Base-by-base conservation (phyloP, 805 yeast species). In the Zygotorulaspora sp. region DNA sequence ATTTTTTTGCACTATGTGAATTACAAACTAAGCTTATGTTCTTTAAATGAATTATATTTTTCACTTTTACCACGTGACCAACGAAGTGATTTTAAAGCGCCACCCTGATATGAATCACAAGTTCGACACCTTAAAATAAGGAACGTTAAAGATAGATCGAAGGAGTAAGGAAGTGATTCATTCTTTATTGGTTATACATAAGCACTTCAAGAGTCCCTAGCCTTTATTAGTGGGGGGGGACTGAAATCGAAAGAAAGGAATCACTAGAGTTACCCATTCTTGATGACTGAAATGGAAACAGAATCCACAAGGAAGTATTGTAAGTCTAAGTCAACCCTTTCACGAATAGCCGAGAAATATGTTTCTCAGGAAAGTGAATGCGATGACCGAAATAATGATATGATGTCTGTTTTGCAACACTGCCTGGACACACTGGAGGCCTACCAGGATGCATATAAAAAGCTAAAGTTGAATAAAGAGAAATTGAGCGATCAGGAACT, bases 341-440 rank as follows among this genome's bases (percentile, higher is more conserved):
- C 53, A 7, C 32, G 38, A 14, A 41, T 51, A 24, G 56, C 49
- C 6, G 50, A 50, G 35, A 44, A 49, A 15, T 57, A 56, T 33
- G 45, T 57, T 12, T 28, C 30, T 12, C 50, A 50, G 30, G 54
- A 50, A 21, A 37, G 27, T 17, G 31, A 20, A 3, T 43, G 38
- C 25, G 41, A 43, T 30, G 22, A 24, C 25, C 45, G 45, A 15
- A 30, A 37, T 6, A 42, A 44, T 21, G 52, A 49, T 41, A 45
- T 61, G 49, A 55, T 50, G 36, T 26, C 33, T 11, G 37, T 52
- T 1, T 28, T 61, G 31, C 53, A 59, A 30, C 50, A 55, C 28
- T 59, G 63, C 38, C 48, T 61, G 15, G 58, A 61, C 24, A 57
- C 59, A 4, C 40, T 61, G 38, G 53, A 58, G 13, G 50, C 53